Evolutionary conservation across 495 filamentous ascomycete genomes (phyloP).

Genomic region (Neurospora terricola): DNA sequence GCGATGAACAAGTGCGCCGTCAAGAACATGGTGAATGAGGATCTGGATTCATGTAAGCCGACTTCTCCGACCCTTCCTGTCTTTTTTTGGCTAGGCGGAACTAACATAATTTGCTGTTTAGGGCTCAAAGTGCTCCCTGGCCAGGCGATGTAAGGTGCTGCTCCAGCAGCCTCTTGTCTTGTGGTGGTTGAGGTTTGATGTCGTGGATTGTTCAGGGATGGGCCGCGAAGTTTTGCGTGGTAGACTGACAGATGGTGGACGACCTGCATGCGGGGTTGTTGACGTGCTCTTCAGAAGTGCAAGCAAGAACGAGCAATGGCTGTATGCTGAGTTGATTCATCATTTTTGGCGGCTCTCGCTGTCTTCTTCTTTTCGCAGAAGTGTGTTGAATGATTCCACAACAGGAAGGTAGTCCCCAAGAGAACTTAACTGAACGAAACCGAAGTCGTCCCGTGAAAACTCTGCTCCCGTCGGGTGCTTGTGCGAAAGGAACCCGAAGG

Average conservation of each 20-base stretch:
- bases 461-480: neutral
- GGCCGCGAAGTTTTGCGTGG: neutral
- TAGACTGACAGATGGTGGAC: neutral
- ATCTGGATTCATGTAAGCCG: conserved; percentile 37
- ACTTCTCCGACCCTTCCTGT: neutral
- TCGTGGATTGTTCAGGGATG: neutral
- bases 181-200: neutral
- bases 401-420: neutral
- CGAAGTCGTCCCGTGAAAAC: neutral
- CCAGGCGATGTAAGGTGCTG: neutral
- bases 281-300: neutral
- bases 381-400: neutral
- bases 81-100: neutral
- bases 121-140: neutral
- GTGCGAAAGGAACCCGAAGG: neutral
- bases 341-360: neutral
- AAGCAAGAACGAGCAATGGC: neutral
- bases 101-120: neutral
- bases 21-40: conserved; percentile 32
- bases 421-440: neutral
- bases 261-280: neutral
- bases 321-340: neutral
- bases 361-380: neutral
- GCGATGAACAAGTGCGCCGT: conserved; percentile 36
- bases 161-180: neutral